Base-by-base conservation (phyloP, 805 yeast species). In the Nakazawaea holstii region DNA sequence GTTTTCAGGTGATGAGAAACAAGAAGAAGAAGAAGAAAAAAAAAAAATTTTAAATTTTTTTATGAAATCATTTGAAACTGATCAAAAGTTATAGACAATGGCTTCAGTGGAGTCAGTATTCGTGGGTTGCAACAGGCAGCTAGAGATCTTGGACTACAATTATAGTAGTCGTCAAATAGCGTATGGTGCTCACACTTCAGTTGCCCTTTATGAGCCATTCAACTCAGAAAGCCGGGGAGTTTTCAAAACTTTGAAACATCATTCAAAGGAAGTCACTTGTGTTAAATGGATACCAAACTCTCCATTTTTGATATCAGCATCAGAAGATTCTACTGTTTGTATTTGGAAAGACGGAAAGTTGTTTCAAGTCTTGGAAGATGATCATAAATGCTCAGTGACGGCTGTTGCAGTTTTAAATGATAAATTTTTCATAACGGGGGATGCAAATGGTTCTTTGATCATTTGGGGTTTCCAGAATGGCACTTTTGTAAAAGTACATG, bases 131-230 rank as follows among this genome's bases (percentile, higher is more conserved):
- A 87, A 86, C 59, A 76, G 74, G 50, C 88, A 83, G 55, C 67
- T 80, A 5, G 77, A 74, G 50, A 79, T 76, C 6, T 73, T 82
- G 24, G 90, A 80, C 55, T 75, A 73, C 53, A 69, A 73, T 49
- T 46, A 58, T 0, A 45, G 48, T 1, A 54, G 56, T 9, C 57
- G 67, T 20, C 47, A 75, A 4, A 71, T 85, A 6, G 95, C 94
- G 0, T 87, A 72, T 61, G 95, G 91, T 7, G 88, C 94, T 0
- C 77, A 79, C 1, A 72, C 68, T 38, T 73, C 77, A 14, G 68
- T 87, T 43, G 89, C 92, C 0, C 61, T 87, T 35, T 85, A 89
- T 82, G 66, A 76, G n/a, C 87, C 91, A 1, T 59, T 76, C 15
- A 67, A 68, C 28, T 32, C 52, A 3, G 44, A 59, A 33, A 58